phyloP scores from a whole-genome alignment of 1,284 basidiomycete species.

The Austroboletus niveus region DNA sequence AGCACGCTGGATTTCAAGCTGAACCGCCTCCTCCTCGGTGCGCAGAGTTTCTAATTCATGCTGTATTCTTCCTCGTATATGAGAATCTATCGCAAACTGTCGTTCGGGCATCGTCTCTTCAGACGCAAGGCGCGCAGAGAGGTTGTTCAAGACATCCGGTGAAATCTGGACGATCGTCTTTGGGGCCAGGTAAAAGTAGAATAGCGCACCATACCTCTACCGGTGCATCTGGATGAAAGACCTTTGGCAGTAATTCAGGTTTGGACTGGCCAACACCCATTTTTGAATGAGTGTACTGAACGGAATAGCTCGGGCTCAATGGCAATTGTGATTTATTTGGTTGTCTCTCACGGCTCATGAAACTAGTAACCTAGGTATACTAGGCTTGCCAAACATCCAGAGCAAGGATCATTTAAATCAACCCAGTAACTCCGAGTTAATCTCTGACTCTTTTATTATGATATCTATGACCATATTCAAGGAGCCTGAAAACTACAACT shows the following conservation, averaged over 20 bases:
- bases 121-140: constrained; percentile 60
- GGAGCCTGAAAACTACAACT: constrained; percentile 35
- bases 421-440: constrained; percentile 2
- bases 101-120: constrained; percentile 60
- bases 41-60: constrained; percentile 61
- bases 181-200: not conserved
- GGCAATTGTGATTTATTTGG: constrained; percentile 21
- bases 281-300: constrained; percentile 5
- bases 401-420: not conserved
- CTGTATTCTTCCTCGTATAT: constrained; percentile 65
- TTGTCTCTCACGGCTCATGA: constrained; percentile 1
- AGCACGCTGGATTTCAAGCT: constrained; percentile 63
- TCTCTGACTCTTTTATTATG: constrained; percentile 28
- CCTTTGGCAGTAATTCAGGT: constrained; percentile 50
- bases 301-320: not conserved
- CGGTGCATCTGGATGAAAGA: constrained; percentile 60
- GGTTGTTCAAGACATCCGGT: constrained; percentile 69
- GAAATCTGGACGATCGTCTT: constrained; percentile 55
- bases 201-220: constrained; percentile 50
- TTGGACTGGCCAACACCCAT: constrained; percentile 73
- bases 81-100: constrained; percentile 68
- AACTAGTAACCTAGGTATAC: too few species aligned
- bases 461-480: constrained; percentile 51
- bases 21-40: constrained; percentile 63
- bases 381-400: too few species aligned